Base-by-base conservation (phyloP, 1,284 basidiomycete genomes). In the Anthracocystis walkeri region DNA sequence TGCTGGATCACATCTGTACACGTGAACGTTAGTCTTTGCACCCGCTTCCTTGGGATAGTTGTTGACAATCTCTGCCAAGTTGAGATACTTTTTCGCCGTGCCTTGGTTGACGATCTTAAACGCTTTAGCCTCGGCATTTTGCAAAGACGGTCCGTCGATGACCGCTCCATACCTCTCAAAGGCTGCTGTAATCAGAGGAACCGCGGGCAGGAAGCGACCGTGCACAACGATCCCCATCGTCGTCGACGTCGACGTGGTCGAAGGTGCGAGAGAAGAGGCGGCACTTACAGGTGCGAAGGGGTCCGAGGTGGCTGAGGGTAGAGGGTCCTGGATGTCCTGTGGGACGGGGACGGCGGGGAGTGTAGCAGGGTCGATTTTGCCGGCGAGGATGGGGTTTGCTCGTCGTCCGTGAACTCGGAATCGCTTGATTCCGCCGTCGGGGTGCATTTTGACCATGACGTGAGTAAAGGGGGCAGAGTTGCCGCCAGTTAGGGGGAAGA, bases 361-460 rank as follows among this genome's bases (percentile, higher is more conserved):
- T 1, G 56, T 25, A 55, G 65, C 18, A 27, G 58, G 33, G 35
- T 61, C 10, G 53, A 66, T 49, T 42, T 77, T 23, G 42, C 71
- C 51, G 16, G 68, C 48, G 23, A 57, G 44, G 31, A 80, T 46
- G 4, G 80, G 62, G 25, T 66, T 72, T 2, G 87, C 87, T 62
- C 89, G 89, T 60, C 89, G 89, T 16, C 96, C 96, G 66, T 91
- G 88, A 51, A 98, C 85, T 55, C 96, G 90, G 23, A 99, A 87
- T 11, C 96, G 90, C 87, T 99, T 99, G 84, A 98, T 88, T 23
- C 96, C 96, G 52, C 96, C 96, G 84, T 99, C 96, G 4, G 96
- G 96, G 85, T 92, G 90, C 82, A 97, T 97, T 20, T 92, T 93
- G 70, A 96, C 87, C 79, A 91, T 90, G 62, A 98, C 90, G 85